These are phyloP conservation scores for Leucocoprinus sp. DNA, from an alignment of 768 basidiomycete species.

Conservation along the genomic window DNA sequence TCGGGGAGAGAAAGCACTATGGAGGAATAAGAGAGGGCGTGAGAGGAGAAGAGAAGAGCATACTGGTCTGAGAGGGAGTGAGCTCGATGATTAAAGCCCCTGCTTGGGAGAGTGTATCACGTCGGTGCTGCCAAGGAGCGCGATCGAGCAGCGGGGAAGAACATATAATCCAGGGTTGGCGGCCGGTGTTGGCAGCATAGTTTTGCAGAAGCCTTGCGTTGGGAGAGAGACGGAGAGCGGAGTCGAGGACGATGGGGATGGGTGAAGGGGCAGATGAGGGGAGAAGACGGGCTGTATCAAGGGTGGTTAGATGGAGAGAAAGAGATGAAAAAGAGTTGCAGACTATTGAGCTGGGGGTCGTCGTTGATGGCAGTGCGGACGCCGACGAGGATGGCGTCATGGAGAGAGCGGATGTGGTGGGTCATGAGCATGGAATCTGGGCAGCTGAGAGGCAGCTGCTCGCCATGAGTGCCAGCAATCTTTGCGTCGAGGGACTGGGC, in stretches of 20 bases:
- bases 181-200: conserved; percentile 46
- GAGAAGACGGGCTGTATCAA: conserved; percentile 44
- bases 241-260: conserved; percentile 80
- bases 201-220: conserved; percentile 67
- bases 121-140: conserved; percentile 25
- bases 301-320: background rate
- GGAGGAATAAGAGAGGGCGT: background rate
- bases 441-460: conserved; percentile 78
- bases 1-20: conserved; percentile 26
- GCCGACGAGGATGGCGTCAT: conserved; percentile 89
- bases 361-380: conserved; percentile 87
- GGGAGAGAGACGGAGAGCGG: conserved; percentile 54
- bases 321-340: conserved; percentile 16
- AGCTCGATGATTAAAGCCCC: conserved; percentile 64
- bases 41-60: background rate
- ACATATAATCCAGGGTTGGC: conserved; percentile 70
- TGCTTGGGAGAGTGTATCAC: conserved; percentile 41
- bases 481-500: conserved; percentile 83
- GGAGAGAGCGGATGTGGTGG: conserved; percentile 90
- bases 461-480: conserved; percentile 69
- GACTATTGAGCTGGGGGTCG: conserved; percentile 91
- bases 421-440: conserved; percentile 88
- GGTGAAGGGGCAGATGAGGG: conserved; percentile 32
- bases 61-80: conserved; percentile 25
- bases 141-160: conserved; percentile 17